phyloP scores from a whole-genome alignment of 2,329 filamentous ascomycete genomes.

The Penicillium freii region DNA sequence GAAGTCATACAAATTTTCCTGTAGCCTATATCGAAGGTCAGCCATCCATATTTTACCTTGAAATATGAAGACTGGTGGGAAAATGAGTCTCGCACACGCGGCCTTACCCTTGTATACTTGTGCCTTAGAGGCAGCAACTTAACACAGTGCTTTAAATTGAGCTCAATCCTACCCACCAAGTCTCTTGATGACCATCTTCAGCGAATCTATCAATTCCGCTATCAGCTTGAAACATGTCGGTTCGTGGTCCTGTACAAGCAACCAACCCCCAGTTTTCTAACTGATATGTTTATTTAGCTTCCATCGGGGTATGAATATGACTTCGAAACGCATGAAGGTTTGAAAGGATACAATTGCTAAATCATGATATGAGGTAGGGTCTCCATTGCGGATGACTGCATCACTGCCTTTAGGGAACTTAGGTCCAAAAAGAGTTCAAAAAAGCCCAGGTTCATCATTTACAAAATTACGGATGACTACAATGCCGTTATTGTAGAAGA shows the following conservation, averaged over 20 bases:
- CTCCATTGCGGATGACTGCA: background rate
- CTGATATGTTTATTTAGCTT: background rate
- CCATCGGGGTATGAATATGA: background rate
- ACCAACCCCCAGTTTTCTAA: background rate
- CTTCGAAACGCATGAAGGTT: background rate
- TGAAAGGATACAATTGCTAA: background rate
- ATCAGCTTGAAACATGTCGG: background rate
- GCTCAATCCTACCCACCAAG: background rate
- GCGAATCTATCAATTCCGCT: background rate
- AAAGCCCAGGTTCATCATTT: background rate
- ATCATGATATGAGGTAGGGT: background rate
- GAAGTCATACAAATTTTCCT: background rate
- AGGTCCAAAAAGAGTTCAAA: background rate
- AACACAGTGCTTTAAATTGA: background rate
- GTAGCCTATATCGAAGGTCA: background rate
- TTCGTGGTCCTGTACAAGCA: background rate
- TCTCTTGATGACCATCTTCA: background rate
- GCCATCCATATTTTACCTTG: background rate
- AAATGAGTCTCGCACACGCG: background rate
- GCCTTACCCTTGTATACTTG: background rate
- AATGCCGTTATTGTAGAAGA: background rate
- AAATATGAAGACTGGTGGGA: background rate
- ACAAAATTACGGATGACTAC: background rate
- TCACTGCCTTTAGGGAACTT: background rate
- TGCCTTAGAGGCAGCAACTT: background rate